Conservation (phyloP, 2,329 filamentous ascomycete species). For the Cordyceps tenuipes region DNA sequence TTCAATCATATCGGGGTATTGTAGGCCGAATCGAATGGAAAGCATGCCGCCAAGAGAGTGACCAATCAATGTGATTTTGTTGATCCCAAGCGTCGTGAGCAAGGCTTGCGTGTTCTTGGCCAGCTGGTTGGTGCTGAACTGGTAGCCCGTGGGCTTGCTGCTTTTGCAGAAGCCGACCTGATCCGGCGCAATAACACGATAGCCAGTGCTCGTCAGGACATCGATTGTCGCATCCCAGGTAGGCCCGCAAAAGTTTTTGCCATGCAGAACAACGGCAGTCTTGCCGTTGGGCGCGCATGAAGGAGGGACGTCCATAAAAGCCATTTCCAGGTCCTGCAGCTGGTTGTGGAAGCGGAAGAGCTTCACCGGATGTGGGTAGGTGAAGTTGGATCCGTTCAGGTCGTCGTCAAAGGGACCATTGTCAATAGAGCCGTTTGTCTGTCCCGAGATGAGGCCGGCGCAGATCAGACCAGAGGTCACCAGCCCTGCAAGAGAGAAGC, state of each 20-base stretch:
- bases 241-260: slow-evolving; percentile 48
- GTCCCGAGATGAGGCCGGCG: slow-evolving; percentile 17
- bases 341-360: slow-evolving; percentile 41
- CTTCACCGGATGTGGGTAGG: slow-evolving; percentile 43
- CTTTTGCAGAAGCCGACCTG: slow-evolving; percentile 52
- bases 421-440: slow-evolving; percentile 25
- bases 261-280: slow-evolving; percentile 42
- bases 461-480: slow-evolving; percentile 16
- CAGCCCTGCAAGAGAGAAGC: slow-evolving; percentile 16
- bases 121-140: slow-evolving; percentile 44
- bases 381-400: slow-evolving; percentile 42
- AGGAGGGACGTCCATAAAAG: slow-evolving; percentile 45
- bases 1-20: slow-evolving; percentile 36
- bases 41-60: slow-evolving; percentile 51
- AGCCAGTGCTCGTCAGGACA: slow-evolving; percentile 33
- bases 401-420: slow-evolving; percentile 31
- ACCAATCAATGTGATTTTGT: slow-evolving; percentile 39
- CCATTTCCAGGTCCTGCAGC: slow-evolving; percentile 41
- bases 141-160: slow-evolving; percentile 40
- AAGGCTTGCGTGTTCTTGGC: slow-evolving; percentile 42
- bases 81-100: slow-evolving; percentile 34
- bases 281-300: slow-evolving; percentile 26
- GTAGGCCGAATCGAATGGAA: slow-evolving; percentile 40
- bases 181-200: slow-evolving; percentile 45
- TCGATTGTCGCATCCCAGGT: slow-evolving; percentile 43